Evolutionary conservation across 371 early-diverging fungal genomes (phyloP).

Genomic region (Rhizopus sp.): DNA sequence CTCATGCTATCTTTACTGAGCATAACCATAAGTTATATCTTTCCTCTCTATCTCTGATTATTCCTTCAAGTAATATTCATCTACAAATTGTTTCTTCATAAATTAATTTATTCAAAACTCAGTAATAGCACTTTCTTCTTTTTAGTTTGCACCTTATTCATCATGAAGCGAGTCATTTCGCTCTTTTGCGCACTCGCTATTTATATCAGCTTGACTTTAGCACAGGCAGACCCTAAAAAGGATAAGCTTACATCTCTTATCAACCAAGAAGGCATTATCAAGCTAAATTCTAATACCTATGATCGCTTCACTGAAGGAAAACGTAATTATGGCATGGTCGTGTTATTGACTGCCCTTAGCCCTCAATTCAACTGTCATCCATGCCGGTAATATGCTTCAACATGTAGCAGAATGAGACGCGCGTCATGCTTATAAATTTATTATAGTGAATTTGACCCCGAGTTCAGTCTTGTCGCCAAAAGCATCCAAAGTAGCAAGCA

Average conservation of each 20-base stretch:
- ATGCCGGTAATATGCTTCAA: constrained; percentile 62
- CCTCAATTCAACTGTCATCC: constrained; percentile 70
- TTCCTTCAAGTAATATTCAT: neutral
- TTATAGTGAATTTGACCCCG: constrained; percentile 74
- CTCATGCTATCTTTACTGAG: constrained; percentile 15
- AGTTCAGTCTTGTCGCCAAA: constrained; percentile 66
- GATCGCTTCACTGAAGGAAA: constrained; percentile 69
- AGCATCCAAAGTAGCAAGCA: constrained; percentile 56
- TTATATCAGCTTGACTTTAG: constrained; percentile 11
- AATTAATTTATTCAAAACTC: neutral
- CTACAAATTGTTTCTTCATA: neutral
- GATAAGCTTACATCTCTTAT: constrained; percentile 39
- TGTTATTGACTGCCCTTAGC: constrained; percentile 75
- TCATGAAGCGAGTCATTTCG: constrained; percentile 18
- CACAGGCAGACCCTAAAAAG: constrained; percentile 37
- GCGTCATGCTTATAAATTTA: neutral
- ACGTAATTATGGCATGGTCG: constrained; percentile 76
- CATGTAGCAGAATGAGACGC: constrained; percentile 4
- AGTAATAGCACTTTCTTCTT: neutral
- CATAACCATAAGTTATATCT: neutral
- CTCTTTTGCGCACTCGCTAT: constrained; percentile 20
- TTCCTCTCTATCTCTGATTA: neutral
- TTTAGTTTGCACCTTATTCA: neutral
- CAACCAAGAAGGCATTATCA: constrained; percentile 53
- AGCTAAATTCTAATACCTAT: constrained; percentile 64